Conservation (phyloP, 306 rosid genomes). For the Elaeagnus macrophylla region DNA sequence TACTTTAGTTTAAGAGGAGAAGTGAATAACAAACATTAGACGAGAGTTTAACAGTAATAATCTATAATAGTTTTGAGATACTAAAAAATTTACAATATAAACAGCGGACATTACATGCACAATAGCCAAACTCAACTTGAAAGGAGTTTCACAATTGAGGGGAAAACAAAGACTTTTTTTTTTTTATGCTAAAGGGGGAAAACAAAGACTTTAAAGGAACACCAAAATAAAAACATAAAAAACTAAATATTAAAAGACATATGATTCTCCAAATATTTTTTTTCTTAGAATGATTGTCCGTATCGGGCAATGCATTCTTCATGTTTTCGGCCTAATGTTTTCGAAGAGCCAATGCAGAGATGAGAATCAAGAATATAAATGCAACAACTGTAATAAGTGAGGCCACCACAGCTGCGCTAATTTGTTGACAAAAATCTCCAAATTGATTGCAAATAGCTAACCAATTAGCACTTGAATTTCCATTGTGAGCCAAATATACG, state of each 20-base stretch:
- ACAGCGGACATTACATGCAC: too few relatives aligned
- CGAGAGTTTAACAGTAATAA: too few relatives aligned
- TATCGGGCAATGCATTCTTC: neutral
- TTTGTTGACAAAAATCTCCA: slow-evolving; percentile 49
- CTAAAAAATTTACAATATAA: too few relatives aligned
- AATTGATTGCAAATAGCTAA: slow-evolving; percentile 76
- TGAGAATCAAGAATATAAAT: slow-evolving; percentile 36
- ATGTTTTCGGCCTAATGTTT: slow-evolving; percentile 13
- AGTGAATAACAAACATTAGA: too few relatives aligned
- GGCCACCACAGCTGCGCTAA: slow-evolving; percentile 69
- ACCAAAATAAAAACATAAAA: neutral
- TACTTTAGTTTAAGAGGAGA: too few relatives aligned
- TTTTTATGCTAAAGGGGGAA: too few relatives aligned
- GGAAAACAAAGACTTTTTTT: too few relatives aligned
- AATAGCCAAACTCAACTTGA: too few relatives aligned
- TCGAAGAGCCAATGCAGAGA: slow-evolving; percentile 59
- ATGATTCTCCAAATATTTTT: neutral
- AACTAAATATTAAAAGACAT: slow-evolving; percentile 3
- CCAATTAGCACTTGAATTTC: slow-evolving; percentile 69
- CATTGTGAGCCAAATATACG: slow-evolving; percentile 81
- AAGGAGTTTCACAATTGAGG: too few relatives aligned
- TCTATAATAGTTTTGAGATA: too few relatives aligned
- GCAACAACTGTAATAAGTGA: slow-evolving; percentile 38
- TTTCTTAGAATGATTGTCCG: too few relatives aligned
- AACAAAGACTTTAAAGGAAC: too few relatives aligned